Conservation (phyloP, 2,329 filamentous ascomycete species). For the Dactylellina sp. region DNA sequence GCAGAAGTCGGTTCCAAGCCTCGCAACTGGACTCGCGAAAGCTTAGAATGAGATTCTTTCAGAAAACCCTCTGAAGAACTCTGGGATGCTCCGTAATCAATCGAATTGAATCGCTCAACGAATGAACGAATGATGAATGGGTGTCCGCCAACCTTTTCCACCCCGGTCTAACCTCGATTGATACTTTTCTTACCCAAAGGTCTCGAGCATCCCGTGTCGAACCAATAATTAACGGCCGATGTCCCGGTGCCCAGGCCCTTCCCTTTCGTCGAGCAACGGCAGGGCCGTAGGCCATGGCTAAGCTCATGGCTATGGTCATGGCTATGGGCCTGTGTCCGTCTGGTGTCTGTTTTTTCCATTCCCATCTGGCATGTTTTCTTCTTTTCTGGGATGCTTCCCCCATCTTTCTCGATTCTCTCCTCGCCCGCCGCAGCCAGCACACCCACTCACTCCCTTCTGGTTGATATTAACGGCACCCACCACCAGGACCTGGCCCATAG, state of each 20-base stretch:
- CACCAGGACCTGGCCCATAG: slow-evolving; percentile 49
- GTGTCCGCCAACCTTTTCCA: not conserved
- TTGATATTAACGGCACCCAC: slow-evolving; percentile 52
- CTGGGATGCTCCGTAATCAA: slow-evolving; percentile 4
- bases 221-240: not conserved
- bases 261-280: not conserved
- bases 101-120: not conserved
- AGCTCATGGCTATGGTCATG: not conserved
- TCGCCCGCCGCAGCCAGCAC: slow-evolving; percentile 53
- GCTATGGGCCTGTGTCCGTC: slow-evolving; percentile 1
- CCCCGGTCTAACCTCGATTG: slow-evolving; percentile 15
- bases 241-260: not conserved
- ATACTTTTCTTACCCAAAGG: slow-evolving; percentile 3
- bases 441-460: slow-evolving; percentile 47
- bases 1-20: slow-evolving; percentile 1
- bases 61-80: no score
- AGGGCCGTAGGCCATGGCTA: no score
- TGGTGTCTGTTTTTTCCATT: slow-evolving; percentile 22
- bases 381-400: slow-evolving; percentile 31
- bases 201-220: not conserved
- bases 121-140: no score
- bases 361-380: no score
- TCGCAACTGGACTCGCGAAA: slow-evolving; percentile 11
- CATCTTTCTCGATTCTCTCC: slow-evolving; percentile 21
- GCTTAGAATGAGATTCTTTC: not conserved